Evolutionary conservation across 73 alveolate species (phyloP).

Genomic region (Blepharisma japonicum): DNA sequence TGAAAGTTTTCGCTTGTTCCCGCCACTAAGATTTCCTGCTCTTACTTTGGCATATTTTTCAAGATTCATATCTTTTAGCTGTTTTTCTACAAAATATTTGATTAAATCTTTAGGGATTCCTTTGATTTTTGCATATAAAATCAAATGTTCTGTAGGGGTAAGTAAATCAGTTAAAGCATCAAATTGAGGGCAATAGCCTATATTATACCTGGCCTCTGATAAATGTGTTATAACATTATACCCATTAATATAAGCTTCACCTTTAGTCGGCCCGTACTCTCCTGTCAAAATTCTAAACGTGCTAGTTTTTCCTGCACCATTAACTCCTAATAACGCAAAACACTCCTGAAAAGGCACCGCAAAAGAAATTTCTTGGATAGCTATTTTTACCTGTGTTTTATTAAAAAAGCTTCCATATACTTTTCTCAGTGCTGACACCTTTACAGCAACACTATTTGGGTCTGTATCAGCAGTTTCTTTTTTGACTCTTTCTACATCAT

Average conservation of each 20-base stretch:
- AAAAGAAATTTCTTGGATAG: conserved; percentile 80
- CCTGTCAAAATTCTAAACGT: conserved; percentile 90
- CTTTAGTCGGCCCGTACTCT: conserved; percentile 82
- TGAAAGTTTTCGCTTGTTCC: conserved; percentile 95
- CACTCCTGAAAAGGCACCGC: conserved; percentile 87
- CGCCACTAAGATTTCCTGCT: conserved; percentile 93
- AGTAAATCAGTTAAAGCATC: conserved; percentile 89
- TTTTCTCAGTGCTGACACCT: conserved; percentile 63
- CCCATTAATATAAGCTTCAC: conserved; percentile 86
- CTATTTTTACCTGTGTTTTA: conserved; percentile 43
- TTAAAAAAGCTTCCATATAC: conserved; percentile 32
- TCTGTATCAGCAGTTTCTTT: conserved; percentile 45
- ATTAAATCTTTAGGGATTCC: conserved; percentile 79
- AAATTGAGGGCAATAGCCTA: conserved; percentile 98
- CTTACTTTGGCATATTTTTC: conserved; percentile 64
- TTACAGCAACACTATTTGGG: conserved; percentile 51
- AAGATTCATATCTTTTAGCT: conserved; percentile 86
- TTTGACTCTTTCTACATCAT: conserved; percentile 71
- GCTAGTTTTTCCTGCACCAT: conserved; percentile 97
- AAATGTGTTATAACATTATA: conserved; percentile 65
- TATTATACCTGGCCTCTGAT: conserved; percentile 75
- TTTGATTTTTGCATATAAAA: conserved; percentile 88
- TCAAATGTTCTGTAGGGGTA: conserved; percentile 93
- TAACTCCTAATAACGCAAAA: conserved; percentile 90
- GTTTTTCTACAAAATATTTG: conserved; percentile 62